These are phyloP conservation scores for Hyphodiscus sp. DNA, from an alignment of 2,329 filamentous ascomycete species.

Conservation along the genomic window DNA sequence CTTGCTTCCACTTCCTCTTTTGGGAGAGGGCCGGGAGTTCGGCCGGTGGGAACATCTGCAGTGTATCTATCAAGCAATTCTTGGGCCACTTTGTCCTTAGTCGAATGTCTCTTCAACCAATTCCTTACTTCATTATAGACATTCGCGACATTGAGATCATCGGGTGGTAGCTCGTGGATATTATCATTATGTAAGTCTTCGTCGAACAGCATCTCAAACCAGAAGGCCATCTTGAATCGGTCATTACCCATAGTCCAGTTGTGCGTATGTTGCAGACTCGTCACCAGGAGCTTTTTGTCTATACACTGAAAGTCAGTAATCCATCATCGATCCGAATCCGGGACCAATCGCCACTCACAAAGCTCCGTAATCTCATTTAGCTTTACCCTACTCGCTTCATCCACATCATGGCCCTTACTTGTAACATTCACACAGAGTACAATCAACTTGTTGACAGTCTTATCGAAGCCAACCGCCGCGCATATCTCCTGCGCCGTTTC, in stretches of 20 bases:
- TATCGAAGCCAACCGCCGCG: slow-evolving; percentile 57
- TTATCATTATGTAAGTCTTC: slow-evolving; percentile 46
- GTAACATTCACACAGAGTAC: slow-evolving; percentile 61
- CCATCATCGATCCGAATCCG: neutral
- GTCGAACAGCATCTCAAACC: slow-evolving; percentile 60
- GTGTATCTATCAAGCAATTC: slow-evolving; percentile 50
- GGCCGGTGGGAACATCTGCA: slow-evolving; percentile 22
- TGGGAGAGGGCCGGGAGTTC: slow-evolving; percentile 30
- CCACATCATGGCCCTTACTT: slow-evolving; percentile 60
- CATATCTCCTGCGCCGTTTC: slow-evolving; percentile 61
- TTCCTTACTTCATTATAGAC: slow-evolving; percentile 56
- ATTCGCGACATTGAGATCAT: slow-evolving; percentile 47
- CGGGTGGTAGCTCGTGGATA: slow-evolving; percentile 41
- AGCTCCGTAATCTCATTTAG: slow-evolving; percentile 58
- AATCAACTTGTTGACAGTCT: slow-evolving; percentile 60
- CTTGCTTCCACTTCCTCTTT: slow-evolving; percentile 9
- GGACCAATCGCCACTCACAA: slow-evolving; percentile 38
- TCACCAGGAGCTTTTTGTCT: slow-evolving; percentile 63
- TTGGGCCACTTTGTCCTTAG: slow-evolving; percentile 50
- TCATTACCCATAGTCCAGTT: slow-evolving; percentile 66
- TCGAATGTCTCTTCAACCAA: slow-evolving; percentile 56
- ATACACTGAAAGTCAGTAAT: slow-evolving; percentile 1
- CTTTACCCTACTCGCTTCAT: slow-evolving; percentile 50
- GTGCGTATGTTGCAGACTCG: slow-evolving; percentile 58
- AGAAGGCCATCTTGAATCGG: slow-evolving; percentile 64